Conservation (phyloP, 2,329 filamentous ascomycete genomes). For the Penicillium sclerotiorum region DNA sequence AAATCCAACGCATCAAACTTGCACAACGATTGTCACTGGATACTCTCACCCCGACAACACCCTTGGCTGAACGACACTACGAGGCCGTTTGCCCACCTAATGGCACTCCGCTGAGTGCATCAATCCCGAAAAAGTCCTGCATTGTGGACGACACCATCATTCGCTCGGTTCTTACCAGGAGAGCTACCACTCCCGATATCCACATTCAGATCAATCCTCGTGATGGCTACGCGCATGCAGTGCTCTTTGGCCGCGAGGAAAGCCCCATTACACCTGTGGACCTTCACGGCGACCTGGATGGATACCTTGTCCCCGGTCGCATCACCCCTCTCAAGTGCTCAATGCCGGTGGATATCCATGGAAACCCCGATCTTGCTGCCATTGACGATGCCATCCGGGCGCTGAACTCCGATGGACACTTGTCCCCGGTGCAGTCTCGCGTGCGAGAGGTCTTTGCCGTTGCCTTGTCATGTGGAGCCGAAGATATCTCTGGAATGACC, state of each 20-base stretch:
- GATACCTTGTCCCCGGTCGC: constrained; percentile 44
- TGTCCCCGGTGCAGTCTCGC: constrained; percentile 37
- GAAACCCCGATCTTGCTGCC: constrained; percentile 38
- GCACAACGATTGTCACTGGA: constrained; percentile 52
- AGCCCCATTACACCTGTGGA: constrained; percentile 12
- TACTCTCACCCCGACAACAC: constrained; percentile 49
- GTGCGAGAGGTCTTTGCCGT: constrained; percentile 52
- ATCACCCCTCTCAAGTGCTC: constrained; percentile 39
- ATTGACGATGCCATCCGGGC: constrained; percentile 37
- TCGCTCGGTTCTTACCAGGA: constrained; percentile 4
- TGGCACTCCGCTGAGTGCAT: constrained; percentile 47
- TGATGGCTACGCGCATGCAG: constrained; percentile 21
- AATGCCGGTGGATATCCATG: constrained; percentile 36
- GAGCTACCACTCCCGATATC: constrained; percentile 10
- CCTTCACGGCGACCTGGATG: constrained; percentile 27
- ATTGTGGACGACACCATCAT: constrained; percentile 30
- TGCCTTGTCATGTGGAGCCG: constrained; percentile 45
- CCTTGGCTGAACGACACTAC: constrained; percentile 52
- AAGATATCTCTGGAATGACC: constrained; percentile 44
- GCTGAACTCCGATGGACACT: constrained; percentile 23
- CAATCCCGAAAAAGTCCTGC: constrained; percentile 43
- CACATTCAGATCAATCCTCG: constrained; percentile 20
- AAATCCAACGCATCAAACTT: constrained; percentile 58
- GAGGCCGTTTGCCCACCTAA: constrained; percentile 53
- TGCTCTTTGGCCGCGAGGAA: constrained; percentile 13